Base-by-base conservation (phyloP, 2,329 filamentous ascomycete species). In the Hymenoscyphus infarciens region DNA sequence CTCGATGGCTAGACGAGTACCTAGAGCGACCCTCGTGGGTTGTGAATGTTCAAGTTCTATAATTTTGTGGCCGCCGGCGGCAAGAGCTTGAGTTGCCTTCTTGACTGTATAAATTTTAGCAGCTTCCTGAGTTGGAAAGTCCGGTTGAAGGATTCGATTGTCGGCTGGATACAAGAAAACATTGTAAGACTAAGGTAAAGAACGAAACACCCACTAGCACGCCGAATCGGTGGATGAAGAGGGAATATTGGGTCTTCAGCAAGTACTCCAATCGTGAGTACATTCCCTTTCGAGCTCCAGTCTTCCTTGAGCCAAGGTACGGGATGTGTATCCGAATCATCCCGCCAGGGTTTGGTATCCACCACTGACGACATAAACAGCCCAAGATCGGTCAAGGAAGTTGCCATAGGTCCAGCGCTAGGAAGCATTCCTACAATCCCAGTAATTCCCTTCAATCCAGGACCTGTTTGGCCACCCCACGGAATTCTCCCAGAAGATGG, bases 171-270 rank as follows among this genome's bases (percentile, higher is more conserved):
- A 6, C 13, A n/a, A n/a, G 15, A 6, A 42, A 42, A 15, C 1
- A 5, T 45, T 45, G 22, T 22, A 7, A 2, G 33, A 15, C 10
- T 15, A 13, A 8, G 33, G 10, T 2, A 35, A 49, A 4, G 42
- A 19, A 22, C n/a, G 19, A 22, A 22, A 19, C 8, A 49, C 42
- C 25, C 19, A 49, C 42, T 19, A 1, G 79, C 75, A 1, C 81
- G 75, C 1, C 74, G 76, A 1, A 85, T 77, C 0, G 82, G 80
- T 0, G 83, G 82, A 27, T 83, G 81, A 0, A 84, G 72, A 0
- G 80, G 81, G 33, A 79, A 79, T 1, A 78, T 71, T 0, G 77
- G 72, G 65, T 83, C 80, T 54, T 80, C 81, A 1, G 77, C 63
- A 7, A 84, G 67, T 0, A 84, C 66, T 0, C 83, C 83, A 38